Base-by-base conservation (phyloP, 148 eudicot genomes). In the Spergularia bocconei region DNA sequence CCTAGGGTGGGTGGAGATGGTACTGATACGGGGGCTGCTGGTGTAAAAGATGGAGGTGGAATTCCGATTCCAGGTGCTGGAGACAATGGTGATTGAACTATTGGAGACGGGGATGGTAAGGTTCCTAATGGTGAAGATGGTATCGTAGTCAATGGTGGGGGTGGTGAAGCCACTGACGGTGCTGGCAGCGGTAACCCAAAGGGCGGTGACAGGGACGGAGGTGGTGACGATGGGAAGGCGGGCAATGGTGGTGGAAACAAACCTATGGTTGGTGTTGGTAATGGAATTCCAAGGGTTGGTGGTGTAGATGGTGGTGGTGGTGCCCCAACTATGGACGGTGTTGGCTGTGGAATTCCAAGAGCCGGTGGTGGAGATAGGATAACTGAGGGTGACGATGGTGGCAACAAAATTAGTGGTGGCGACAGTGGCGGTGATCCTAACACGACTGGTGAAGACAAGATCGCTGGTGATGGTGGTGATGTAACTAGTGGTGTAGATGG, bases 311-410 rank as follows among this genome's bases (percentile, higher is more conserved):
- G 55, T 47, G 68, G 63, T 7, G 68, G 60, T 1, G 70, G 54
- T 4, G 15, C 15, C 13, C 23, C 10, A 21, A 33, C 38, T 3
- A 25, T 11, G 14, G 38, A 60, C 15, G 55, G 29, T 19, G 71
- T 50, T 21, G 57, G 71, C 20, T 48, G 71, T 50, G 71, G 71
- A 68, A 50, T 68, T 48, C 56, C 71, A 50, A 68, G 56, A 68
- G 7, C 38, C 1, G 67, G 29, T 1, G 69, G 71, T 39, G 78
- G 80, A 65, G 69, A 17, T 17, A 44, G 48, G 23, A 7, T 7
- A 9, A 19, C 21, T 39, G 69, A 19, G 20, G 69, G 41, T 17
- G 70, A 50, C 14, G 61, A 63, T 12, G 68, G 67, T 21, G 74
- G 62, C 1, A 60, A 25, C 13, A 65, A 65, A 2, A 11, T 11